These are phyloP conservation scores for Colletotrichum tanaceti DNA, from an alignment of 2,329 filamentous ascomycete species.

Conservation along the genomic window DNA sequence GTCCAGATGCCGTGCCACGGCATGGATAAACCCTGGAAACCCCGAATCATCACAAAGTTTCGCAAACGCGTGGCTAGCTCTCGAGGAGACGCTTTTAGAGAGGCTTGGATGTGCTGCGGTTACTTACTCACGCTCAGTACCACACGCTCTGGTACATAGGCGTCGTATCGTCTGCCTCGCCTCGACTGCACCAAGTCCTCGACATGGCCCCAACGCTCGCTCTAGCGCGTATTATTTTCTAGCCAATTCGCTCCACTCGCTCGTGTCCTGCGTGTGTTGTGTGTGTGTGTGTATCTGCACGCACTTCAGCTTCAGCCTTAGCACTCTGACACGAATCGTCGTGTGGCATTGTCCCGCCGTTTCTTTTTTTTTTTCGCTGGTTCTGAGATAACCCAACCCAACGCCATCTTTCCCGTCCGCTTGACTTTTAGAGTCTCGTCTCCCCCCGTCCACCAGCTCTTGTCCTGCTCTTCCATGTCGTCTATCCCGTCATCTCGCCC, in stretches of 20 bases:
- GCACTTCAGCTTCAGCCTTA: constrained; percentile 38
- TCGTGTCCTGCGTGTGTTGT: constrained; percentile 1
- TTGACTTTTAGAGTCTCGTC: constrained; percentile 31
- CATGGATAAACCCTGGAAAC: constrained; percentile 6
- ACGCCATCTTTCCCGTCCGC: constrained; percentile 20
- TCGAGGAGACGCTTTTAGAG: not conserved
- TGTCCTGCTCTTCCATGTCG: not conserved
- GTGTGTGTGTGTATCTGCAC: constrained; percentile 5
- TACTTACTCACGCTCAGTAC: constrained; percentile 10
- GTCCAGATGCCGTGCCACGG: not conserved
- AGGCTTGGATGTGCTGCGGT: constrained; percentile 6
- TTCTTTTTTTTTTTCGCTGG: constrained; percentile 30
- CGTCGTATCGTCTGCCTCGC: constrained; percentile 5
- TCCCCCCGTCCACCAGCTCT: constrained; percentile 13
- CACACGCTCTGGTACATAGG: constrained; percentile 33
- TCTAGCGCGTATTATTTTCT: constrained; percentile 29
- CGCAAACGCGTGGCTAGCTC: constrained; percentile 19
- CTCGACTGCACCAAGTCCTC: constrained; percentile 32
- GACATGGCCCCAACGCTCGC: constrained; percentile 24
- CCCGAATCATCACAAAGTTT: not conserved
- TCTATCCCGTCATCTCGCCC: not conserved
- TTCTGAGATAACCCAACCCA: constrained; percentile 16
- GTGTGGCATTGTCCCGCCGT: constrained; percentile 36
- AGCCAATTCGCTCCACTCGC: constrained; percentile 17
- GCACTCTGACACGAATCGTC: constrained; percentile 35